Conservation (phyloP, 2,329 filamentous ascomycete genomes). For the Exutisphaerella laricina region DNA sequence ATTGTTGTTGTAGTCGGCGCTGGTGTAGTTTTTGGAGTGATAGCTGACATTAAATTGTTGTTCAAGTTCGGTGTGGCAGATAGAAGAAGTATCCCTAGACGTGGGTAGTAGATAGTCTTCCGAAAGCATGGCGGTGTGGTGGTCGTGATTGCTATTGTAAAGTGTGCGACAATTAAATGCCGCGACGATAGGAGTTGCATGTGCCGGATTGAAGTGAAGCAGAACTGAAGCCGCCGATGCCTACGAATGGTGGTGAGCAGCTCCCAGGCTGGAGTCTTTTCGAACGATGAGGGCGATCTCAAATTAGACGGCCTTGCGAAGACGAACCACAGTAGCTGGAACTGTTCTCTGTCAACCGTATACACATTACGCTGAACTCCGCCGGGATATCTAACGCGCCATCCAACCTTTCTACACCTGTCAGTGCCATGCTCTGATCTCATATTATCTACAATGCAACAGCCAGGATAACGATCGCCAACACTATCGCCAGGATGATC, state of each 20-base stretch:
- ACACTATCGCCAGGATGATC: constrained; percentile 78
- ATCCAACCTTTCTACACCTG: too few species aligned
- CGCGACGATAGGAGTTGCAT: neutral
- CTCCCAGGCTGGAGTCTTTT: too few species aligned
- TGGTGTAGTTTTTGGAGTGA: neutral
- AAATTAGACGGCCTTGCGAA: neutral
- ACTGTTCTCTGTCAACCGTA: neutral
- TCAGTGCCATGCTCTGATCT: too few species aligned
- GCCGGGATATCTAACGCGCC: neutral
- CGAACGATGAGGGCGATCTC: neutral
- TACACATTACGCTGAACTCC: constrained; percentile 4
- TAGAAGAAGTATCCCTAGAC: neutral
- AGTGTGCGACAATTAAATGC: neutral
- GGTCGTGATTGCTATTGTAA: neutral
- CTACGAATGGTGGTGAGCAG: too few species aligned
- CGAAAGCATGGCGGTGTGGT: neutral
- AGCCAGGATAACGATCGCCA: constrained; percentile 84
- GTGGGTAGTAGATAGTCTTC: neutral
- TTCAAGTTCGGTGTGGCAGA: neutral
- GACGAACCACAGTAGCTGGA: neutral
- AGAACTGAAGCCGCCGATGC: too few species aligned
- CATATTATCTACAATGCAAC: constrained; percentile 62
- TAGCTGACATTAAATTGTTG: neutral
- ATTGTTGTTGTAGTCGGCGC: neutral
- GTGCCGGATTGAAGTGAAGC: neutral